Base-by-base conservation (phyloP, 805 yeast genomes). In the Zygosaccharomyces lentus region DNA sequence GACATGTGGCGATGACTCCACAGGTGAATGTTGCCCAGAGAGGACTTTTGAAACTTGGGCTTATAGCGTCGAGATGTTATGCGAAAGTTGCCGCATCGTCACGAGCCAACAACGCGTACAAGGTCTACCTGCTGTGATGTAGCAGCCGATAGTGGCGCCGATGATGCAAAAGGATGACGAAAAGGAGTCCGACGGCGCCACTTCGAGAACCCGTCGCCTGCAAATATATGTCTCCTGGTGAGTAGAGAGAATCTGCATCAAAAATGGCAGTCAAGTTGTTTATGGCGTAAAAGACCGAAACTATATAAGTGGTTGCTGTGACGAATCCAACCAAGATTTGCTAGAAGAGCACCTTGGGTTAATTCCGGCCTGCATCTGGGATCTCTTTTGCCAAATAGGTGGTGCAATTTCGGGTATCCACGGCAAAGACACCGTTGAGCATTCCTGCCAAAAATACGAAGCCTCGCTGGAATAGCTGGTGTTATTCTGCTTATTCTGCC, bases 1-100 rank as follows among this genome's bases (percentile, higher is more conserved):
- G 16, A 16, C 45, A 45, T 13, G 45, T 40, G 6, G 25, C 26
- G 9, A 40, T 27, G 7, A 40, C 6, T 17, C 48, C 45, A 19
- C 45, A 45, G 6, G 27, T 31, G 26, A 45, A 45, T 2, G 45
- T 45, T 9, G 48, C 45, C 48, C 41, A 45, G 13, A 45, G 16
- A 4, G 48, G 45, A 8, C 45, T 40, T 17, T 40, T 45, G 21
- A 29, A 45, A 13, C 41, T n/a, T 4, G 45, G 37, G 23, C 39
- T 34, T 27, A 40, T 26, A n/a, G 48, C 19, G 6, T 45, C 48
- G 7, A 45, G 19, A 15, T 34, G 26, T 26, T 35, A 29, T 10
- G 48, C 23, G 26, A 40, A 45, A n/a, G 48, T 41, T 8, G 48
- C 39, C n/a, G 48, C 48, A 15, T 45, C 32, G 19, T 40, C 48